phyloP scores from a whole-genome alignment of 176 grass and related monocot species.

The Hordeum marinum region DNA sequence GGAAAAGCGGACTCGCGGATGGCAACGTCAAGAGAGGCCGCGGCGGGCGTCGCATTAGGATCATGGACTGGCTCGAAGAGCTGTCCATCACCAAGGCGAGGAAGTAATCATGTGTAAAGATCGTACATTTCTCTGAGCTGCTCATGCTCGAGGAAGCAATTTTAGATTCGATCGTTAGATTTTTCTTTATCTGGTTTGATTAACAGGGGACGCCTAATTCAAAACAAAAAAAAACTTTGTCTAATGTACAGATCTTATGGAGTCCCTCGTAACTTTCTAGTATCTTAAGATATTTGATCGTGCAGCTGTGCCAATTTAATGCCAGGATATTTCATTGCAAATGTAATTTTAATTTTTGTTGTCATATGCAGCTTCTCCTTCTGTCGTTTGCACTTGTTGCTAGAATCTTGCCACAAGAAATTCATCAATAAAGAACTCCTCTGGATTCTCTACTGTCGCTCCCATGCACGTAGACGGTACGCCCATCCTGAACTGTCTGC shows the following conservation, averaged over 20 bases:
- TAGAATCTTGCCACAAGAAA: not conserved
- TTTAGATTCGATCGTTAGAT: not conserved
- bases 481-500: not conserved
- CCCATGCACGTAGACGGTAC: not conserved
- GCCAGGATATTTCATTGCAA: not conserved
- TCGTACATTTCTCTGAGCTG: not conserved
- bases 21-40: not conserved
- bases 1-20: slow-evolving; percentile 1
- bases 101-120: slow-evolving; percentile 18
- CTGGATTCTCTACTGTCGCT: not conserved
- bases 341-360: not conserved
- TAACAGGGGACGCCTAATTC: not conserved
- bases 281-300: not conserved
- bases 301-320: not conserved
- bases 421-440: not conserved
- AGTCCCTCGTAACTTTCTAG: not conserved
- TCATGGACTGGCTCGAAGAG: slow-evolving; percentile 51
- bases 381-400: not conserved
- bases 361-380: not conserved
- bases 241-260: slow-evolving; percentile 1
- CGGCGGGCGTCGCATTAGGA: slow-evolving; percentile 19
- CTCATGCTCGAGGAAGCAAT: not conserved
- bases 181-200: not conserved
- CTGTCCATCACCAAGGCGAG: slow-evolving; percentile 40
- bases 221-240: not conserved